Base-by-base conservation (phyloP, 192 early-diverging fungal species). In the Gryganskiella cystojenkinii region DNA sequence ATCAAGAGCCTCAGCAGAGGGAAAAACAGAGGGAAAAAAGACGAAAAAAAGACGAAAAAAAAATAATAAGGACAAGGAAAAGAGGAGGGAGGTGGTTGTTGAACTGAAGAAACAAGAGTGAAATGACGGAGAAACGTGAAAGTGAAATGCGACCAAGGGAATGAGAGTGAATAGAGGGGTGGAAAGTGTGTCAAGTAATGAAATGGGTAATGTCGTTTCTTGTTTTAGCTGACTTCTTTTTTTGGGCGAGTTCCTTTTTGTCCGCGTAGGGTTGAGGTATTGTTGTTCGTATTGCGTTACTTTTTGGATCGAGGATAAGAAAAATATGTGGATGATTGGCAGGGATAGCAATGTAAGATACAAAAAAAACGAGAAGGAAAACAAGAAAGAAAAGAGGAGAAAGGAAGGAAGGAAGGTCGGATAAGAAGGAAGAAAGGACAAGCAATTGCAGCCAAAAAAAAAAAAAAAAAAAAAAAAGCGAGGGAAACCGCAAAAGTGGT, bases 401-500 rank as follows among this genome's bases (percentile, higher is more conserved):
- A n/a, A 31, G 46, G 30, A 47, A 50, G 60, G 31, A 37, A 33
- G 31, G 31, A 19, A 27, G 52, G 52, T 24, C 24, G 30, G 52
- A 14, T 28, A 22, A 20, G 30, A 56, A 10, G 30, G 30, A 22
- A 56, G 22, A 30, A 22, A 22, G 34, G 55, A 30, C 52, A 13
- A 13, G 27, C 15, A 31, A 3, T 31, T 31, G 15, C n/a, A n/a
- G n/a, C n/a, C n/a, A n/a, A n/a, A n/a, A n/a, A n/a, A n/a, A n/a
- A 33, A 54, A 51, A 44, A 69, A 40, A 44, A 50, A 46, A 52
- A 40, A 63, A 30, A 40, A 13, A 40, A 9, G 7, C 37, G 37
- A 5, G 37, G 37, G 37, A 5, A 13, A 40, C 37, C 37, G 37
- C n/a, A n/a, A n/a, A n/a, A n/a, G n/a, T n/a, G n/a, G n/a, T n/a